A percentile compares a stretch with the other conserved stretches of the same genome.
phyloP scores from a whole-genome alignment of 352 stramenopile genomes.

The Phytopythium boreale region DNA sequence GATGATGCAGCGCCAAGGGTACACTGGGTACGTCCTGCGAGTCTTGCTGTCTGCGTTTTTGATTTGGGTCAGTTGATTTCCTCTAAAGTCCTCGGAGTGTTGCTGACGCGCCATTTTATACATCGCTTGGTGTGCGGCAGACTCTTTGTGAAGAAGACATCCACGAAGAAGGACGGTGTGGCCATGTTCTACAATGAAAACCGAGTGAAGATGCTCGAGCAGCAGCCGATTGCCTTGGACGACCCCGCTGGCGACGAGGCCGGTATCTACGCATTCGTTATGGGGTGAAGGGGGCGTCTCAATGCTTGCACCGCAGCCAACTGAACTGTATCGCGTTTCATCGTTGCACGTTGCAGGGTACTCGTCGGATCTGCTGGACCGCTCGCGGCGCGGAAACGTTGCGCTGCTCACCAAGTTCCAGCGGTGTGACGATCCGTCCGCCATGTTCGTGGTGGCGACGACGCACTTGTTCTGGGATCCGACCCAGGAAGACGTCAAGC shows the following conservation, averaged over 20 bases:
- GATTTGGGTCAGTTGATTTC: no score
- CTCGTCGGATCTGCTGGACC: slow-evolving; percentile 46
- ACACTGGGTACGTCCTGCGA: slow-evolving; percentile 38
- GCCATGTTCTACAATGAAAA: slow-evolving; percentile 69
- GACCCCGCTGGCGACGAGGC: slow-evolving; percentile 47
- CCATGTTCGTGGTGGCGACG: slow-evolving; percentile 63
- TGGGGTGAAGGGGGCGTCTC: no score
- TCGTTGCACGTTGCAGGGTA: slow-evolving; percentile 25
- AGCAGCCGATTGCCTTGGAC: slow-evolving; percentile 46
- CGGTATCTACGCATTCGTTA: slow-evolving; percentile 17
- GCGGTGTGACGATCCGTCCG: slow-evolving; percentile 19
- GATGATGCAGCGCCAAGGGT: slow-evolving; percentile 58
- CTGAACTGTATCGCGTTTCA: not conserved
- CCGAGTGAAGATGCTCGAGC: slow-evolving; percentile 41
- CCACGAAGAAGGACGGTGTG: slow-evolving; percentile 60
- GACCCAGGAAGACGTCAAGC: slow-evolving; percentile 77
- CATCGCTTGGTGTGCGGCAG: slow-evolving; percentile 15
- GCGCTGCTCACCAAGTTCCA: slow-evolving; percentile 59
- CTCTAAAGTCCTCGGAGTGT: no score
- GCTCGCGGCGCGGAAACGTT: slow-evolving; percentile 51
- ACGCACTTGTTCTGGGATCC: slow-evolving; percentile 87
- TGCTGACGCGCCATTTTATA: not conserved
- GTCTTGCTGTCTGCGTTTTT: not conserved
- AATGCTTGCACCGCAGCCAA: not conserved
- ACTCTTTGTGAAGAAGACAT: slow-evolving; percentile 69